A percentile compares a stretch with the other conserved stretches of the same genome.
These are phyloP conservation scores for Paratinospora sagittata DNA, from an alignment of 164 flowering plant genomes.

Conservation along the genomic window DNA sequence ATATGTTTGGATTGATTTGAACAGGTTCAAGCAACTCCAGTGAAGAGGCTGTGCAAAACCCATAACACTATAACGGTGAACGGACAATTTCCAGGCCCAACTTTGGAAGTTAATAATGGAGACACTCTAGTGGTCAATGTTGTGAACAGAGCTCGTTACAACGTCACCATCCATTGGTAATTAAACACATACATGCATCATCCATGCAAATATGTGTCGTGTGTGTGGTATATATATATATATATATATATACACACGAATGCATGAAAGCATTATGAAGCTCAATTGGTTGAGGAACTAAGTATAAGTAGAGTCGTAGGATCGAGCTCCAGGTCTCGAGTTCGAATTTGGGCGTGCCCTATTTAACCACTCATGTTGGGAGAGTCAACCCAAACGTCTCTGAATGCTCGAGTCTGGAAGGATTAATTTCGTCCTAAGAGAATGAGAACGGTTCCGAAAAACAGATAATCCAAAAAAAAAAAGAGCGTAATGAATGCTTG, in stretches of 20 bases:
- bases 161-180: conserved; percentile 86
- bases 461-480: no score
- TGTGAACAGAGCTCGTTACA: conserved; percentile 59
- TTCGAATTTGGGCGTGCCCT: no score
- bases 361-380: no score
- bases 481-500: no score
- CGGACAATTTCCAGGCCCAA: conserved; percentile 83
- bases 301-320: no score
- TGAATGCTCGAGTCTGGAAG: no score
- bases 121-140: conserved; percentile 71
- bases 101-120: conserved; percentile 70
- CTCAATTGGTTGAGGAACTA: no score
- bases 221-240: neutral
- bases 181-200: conserved; percentile 1
- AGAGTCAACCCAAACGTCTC: no score
- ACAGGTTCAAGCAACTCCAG: conserved; percentile 75
- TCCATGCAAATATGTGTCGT: neutral
- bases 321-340: no score
- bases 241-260: neutral
- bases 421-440: no score
- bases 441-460: no score
- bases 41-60: conserved; percentile 97
- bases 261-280: neutral
- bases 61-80: conserved; percentile 69
- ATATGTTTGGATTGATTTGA: conserved; percentile 2